Conservation (phyloP, 257 asterid genomes). For the Jasminum sambac region DNA sequence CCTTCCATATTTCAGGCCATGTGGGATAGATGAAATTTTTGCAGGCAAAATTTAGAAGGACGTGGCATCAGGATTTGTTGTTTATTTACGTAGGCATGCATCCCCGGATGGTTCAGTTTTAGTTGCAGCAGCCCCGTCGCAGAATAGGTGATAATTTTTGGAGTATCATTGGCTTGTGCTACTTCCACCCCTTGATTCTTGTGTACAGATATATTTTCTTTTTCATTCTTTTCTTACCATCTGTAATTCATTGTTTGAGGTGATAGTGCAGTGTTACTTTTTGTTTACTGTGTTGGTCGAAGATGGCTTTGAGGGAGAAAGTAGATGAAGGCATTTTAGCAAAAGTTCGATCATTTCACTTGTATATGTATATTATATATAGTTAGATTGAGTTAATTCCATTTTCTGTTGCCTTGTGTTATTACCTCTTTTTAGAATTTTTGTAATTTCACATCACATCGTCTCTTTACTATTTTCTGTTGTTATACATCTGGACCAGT, state of each 20-base stretch:
- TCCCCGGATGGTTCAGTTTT: slow-evolving; percentile 25
- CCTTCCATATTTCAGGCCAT: slow-evolving; percentile 67
- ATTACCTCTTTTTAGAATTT: background rate
- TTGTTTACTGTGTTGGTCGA: slow-evolving; percentile 24
- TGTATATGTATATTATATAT: background rate
- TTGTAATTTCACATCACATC: background rate
- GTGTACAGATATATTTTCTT: slow-evolving; percentile 57
- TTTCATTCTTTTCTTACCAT: slow-evolving; percentile 36
- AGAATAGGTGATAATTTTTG: slow-evolving; percentile 20
- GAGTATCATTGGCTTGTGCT: slow-evolving; percentile 28
- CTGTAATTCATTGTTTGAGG: slow-evolving; percentile 51
- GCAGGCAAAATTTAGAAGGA: slow-evolving; percentile 36
- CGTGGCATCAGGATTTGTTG: slow-evolving; percentile 24
- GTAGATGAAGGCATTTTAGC: background rate
- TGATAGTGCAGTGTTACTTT: slow-evolving; percentile 27
- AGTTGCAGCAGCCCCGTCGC: slow-evolving; percentile 29
- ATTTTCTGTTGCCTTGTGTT: background rate
- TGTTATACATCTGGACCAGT: no score
- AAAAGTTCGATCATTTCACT: background rate
- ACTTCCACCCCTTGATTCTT: slow-evolving; percentile 52
- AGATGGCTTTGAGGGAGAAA: slow-evolving; percentile 25
- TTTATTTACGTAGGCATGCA: background rate
- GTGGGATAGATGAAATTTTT: slow-evolving; percentile 87
- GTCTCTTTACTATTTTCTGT: no score
- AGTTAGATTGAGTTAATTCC: background rate